Base-by-base conservation (phyloP, 257 asterid species). In the Capsicum baccatum region DNA sequence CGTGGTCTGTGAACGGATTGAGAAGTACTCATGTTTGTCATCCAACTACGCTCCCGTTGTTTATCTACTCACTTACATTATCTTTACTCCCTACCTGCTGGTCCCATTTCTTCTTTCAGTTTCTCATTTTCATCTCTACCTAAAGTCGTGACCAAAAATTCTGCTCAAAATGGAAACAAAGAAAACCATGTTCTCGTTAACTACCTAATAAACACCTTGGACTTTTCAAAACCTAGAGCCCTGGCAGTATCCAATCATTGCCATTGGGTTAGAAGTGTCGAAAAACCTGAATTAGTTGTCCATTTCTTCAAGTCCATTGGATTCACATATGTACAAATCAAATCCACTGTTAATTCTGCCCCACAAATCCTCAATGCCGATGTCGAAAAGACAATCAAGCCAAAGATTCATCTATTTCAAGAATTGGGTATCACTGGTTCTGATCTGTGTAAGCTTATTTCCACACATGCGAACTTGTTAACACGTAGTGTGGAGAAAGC, bases 381-480 rank as follows among this genome's bases (percentile, higher is more conserved):
- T 33, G 47, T 85, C 35, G 88, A 83, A 39, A 88, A 55, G 37
- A 88, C 84, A 56, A 74, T 88, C 50, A 88, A 84, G 48, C 89
- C 89, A 4, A 89, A 85, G 63, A 15, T 89, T 16, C 13, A 16
- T 39, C 68, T 84, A 80, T 84, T 87, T 47, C 86, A 86, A 15
- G 92, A 88, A n/a, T 69, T 83, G 35, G 89, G 90, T 37, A 64
- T 87, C 33, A 84, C 88, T 64, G 87, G 84, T 60, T 58, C 85
- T 26, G 48, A 16, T 50, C 47, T 89, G 1, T 84, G 88, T 73
- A 47, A 64, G 78, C 56, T 89, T 84, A 19, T 87, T 15, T 69
- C 87, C 26, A 58, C 47, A 42, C 68, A 82, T 57, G 54, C 88
- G 0, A 0, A 3, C 47, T 16, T 89, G 16, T 86, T 89, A 58